Evolutionary conservation across 495 filamentous ascomycete species (phyloP).

Genomic region (Xeromyces bisporus): DNA sequence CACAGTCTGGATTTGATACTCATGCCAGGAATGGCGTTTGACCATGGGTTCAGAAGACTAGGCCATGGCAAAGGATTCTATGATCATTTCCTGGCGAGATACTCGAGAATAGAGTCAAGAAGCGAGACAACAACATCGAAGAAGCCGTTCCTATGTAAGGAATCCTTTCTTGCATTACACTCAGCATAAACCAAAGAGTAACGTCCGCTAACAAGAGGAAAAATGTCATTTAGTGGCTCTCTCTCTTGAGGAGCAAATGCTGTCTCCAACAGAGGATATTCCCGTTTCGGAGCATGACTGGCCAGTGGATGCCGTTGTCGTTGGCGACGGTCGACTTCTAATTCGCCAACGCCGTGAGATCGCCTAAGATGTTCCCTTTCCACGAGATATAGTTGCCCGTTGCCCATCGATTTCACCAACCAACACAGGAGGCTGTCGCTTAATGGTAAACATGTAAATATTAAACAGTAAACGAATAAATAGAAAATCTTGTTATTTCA

Average conservation of each 20-base stretch:
- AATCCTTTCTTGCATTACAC: neutral
- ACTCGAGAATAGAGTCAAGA: conserved; percentile 30
- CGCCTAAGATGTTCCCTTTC: conserved; percentile 4
- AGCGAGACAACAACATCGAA: conserved; percentile 21
- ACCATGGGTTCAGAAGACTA: conserved; percentile 52
- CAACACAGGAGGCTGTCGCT: conserved; percentile 5
- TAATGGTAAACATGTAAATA: conserved; percentile 6
- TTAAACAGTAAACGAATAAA: neutral
- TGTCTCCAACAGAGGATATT: conserved; percentile 41
- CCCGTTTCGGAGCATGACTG: conserved; percentile 52
- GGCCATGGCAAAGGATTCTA: conserved; percentile 97
- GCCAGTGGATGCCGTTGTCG: conserved; percentile 46
- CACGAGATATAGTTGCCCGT: neutral
- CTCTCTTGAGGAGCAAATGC: conserved; percentile 73
- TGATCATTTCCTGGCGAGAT: conserved; percentile 74
- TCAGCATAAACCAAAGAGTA: neutral
- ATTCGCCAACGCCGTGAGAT: conserved; percentile 11
- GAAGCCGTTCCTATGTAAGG: conserved; percentile 52
- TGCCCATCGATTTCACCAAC: too few relatives aligned
- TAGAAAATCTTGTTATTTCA: too few relatives aligned
- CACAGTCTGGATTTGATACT: conserved; percentile 69
- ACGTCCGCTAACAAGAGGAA: conserved; percentile 3
- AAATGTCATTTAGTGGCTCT: conserved; percentile 49
- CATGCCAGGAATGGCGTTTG: conserved; percentile 90
- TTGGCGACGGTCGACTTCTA: conserved; percentile 36